A percentile compares a stretch with the other conserved stretches of the same genome.
phyloP scores from a whole-genome alignment of 2,329 filamentous ascomycete genomes.

The Exophiala viscosa region DNA sequence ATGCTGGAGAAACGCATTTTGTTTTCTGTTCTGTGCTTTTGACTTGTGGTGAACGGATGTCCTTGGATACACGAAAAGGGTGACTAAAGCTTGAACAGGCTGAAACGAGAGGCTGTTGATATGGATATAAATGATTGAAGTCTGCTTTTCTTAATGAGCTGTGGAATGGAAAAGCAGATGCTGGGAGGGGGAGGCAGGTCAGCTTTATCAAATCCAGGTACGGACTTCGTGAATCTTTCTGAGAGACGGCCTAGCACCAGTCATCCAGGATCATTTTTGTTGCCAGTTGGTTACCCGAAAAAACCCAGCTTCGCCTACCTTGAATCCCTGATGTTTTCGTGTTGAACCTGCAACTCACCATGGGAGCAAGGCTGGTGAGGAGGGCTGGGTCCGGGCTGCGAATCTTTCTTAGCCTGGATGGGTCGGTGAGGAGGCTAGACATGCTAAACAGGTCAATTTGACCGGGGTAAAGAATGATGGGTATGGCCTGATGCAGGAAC shows the following conservation, averaged over 20 bases:
- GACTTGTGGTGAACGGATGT: neutral
- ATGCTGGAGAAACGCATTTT: slow-evolving; percentile 20
- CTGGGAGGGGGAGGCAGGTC: neutral
- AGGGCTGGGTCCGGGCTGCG: neutral
- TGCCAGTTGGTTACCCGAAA: neutral
- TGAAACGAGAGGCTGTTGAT: slow-evolving; percentile 10
- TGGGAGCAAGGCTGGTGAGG: neutral
- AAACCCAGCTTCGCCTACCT: neutral
- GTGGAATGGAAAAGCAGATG: neutral
- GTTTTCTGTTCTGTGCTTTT: neutral
- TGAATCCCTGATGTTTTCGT: neutral
- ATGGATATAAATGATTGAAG: neutral
- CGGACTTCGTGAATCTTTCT: neutral
- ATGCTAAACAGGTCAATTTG: neutral
- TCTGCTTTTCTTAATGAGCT: neutral
- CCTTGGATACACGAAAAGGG: neutral
- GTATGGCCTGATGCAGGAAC: neutral
- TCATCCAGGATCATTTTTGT: neutral
- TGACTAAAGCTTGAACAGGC: neutral
- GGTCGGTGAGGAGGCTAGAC: neutral
- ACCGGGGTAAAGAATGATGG: neutral
- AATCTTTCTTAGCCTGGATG: neutral
- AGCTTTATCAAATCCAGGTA: neutral
- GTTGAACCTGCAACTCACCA: neutral
- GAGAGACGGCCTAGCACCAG: neutral